Conservation (phyloP, 2,329 filamentous ascomycete species). For the Paecilomyces formosus region DNA sequence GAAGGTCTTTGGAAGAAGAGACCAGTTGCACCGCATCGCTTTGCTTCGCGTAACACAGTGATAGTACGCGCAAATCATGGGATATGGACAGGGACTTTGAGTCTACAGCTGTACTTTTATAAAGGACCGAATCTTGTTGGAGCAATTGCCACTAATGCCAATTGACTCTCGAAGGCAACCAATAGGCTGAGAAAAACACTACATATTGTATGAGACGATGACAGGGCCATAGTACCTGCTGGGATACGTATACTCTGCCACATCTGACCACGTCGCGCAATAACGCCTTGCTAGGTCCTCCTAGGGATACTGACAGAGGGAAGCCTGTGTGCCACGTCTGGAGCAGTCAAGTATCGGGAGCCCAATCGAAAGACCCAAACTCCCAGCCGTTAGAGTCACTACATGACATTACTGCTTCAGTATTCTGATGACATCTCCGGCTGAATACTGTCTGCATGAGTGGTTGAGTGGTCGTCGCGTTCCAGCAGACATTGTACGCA, state of each 20-base stretch:
- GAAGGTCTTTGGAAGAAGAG: neutral
- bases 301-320: neutral
- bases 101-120: neutral
- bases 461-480: neutral
- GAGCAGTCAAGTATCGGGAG: too few relatives aligned
- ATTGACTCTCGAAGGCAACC: neutral
- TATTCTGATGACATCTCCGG: neutral
- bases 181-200: neutral
- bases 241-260: neutral
- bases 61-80: neutral
- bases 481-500: neutral
- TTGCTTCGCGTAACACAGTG: neutral
- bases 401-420: neutral
- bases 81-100: neutral
- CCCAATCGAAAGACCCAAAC: neutral
- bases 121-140: neutral
- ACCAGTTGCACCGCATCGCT: neutral
- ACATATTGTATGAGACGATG: neutral
- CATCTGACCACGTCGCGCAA: neutral
- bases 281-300: neutral
- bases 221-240: neutral
- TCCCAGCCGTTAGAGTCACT: neutral
- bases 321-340: neutral
- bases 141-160: neutral
- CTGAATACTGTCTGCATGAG: neutral